Evolutionary conservation across 306 rosid genomes (phyloP).

Genomic region (Lithocarpus polystachyus): DNA sequence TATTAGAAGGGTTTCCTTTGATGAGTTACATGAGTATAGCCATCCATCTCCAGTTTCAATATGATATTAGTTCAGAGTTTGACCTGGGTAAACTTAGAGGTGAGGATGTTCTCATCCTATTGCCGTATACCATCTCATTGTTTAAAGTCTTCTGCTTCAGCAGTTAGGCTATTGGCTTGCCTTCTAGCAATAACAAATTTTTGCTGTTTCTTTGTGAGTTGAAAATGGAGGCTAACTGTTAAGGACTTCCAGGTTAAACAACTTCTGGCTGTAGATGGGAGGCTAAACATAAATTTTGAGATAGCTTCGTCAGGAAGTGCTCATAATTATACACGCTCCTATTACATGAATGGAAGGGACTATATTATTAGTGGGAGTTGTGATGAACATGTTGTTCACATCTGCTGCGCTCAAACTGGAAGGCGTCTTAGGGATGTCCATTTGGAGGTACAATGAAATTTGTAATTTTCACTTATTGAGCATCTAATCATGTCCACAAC

Average conservation of each 20-base stretch:
- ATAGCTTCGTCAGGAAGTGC: conserved; percentile 71
- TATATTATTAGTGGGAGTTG: conserved; percentile 84
- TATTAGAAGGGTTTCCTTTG: neutral
- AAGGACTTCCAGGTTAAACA: conserved; percentile 59
- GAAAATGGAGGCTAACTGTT: neutral
- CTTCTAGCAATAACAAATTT: neutral
- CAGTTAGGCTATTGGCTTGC: neutral
- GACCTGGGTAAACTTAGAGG: neutral
- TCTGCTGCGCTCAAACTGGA: conserved; percentile 87
- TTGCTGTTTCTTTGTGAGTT: neutral
- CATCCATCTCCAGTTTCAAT: neutral
- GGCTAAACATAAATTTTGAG: conserved; percentile 66
- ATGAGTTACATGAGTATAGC: neutral
- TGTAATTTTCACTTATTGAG: neutral
- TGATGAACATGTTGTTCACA: conserved; percentile 77
- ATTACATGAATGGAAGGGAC: conserved; percentile 87
- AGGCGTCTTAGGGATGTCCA: conserved; percentile 73
- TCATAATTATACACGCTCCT: conserved; percentile 79
- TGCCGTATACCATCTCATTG: neutral
- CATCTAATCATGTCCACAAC: neutral
- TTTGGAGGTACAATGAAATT: conserved; percentile 52
- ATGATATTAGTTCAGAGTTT: neutral
- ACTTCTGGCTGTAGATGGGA: conserved; percentile 76
- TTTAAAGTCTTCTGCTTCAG: neutral
- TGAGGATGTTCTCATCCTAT: neutral